Percentiles rank a stretch among this genome's conserved stretches.
phyloP scores from a whole-genome alignment of 306 rosid genomes.

The Luffa aegyptiaca region DNA sequence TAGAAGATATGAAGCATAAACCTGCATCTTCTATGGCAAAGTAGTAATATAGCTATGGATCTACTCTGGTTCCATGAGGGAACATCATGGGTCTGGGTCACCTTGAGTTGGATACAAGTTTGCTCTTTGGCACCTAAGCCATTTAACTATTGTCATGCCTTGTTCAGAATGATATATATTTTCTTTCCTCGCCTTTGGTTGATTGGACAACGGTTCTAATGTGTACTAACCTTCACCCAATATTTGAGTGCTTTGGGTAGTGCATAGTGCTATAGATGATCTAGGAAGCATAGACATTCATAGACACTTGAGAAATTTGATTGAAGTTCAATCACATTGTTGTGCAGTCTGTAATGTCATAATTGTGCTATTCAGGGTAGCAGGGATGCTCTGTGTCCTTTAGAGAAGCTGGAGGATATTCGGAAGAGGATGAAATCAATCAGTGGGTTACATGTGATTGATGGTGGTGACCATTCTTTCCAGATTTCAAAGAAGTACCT shows the following conservation, averaged over 20 bases:
- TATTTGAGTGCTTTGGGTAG: background rate
- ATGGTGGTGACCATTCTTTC: slow-evolving; percentile 93
- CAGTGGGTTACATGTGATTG: slow-evolving; percentile 53
- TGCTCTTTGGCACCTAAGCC: background rate
- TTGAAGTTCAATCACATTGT: background rate
- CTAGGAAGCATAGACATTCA: background rate
- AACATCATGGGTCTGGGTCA: background rate
- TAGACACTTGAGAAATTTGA: background rate
- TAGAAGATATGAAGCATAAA: background rate
- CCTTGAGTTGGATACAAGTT: background rate
- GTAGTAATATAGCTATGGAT: background rate
- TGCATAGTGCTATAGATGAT: background rate
- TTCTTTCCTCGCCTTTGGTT: background rate
- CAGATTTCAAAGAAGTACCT: slow-evolving; percentile 83
- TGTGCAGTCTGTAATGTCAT: background rate
- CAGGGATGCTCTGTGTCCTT: slow-evolving; percentile 66
- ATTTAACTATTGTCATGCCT: background rate
- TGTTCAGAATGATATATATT: background rate
- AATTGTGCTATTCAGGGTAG: slow-evolving; percentile 48
- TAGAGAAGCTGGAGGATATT: slow-evolving; percentile 61
- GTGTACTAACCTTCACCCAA: background rate
- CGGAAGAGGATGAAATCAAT: slow-evolving; percentile 53
- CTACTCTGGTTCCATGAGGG: background rate
- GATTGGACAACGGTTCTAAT: background rate
- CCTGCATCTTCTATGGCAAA: background rate